Evolutionary conservation across 208 protist genomes (phyloP), one percentile per base, ranked within the genome.

Genomic region (Naegleria lovaniensis): DNA sequence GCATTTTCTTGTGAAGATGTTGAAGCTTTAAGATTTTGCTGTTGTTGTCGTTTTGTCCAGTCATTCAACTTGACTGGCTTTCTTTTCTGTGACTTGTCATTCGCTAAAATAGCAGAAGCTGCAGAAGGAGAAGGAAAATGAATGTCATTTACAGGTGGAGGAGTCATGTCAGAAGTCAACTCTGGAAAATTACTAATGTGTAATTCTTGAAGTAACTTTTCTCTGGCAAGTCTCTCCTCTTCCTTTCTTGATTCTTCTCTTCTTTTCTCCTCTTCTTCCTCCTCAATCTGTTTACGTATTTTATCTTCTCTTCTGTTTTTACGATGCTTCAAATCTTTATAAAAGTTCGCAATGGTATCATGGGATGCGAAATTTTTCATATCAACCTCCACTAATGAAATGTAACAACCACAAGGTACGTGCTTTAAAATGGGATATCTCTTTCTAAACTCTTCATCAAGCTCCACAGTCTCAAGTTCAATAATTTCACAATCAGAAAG

Each of bases 181-280:
- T 79, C 67, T 79, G 67, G 67, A 79, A 79, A 79, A n/a, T 79
- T 79, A 36, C 25, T 36, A 79, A 79, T 79, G 25, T 79, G 67
- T 25, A 79, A 79, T 33, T 79, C 67, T 79, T 79, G 67, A 29
- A 79, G 9, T 36, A 79, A 79, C n/a, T 33, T 79, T 79, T 79
- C 67, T 1, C 67, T 29, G 0, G 16, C 29, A 29, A 29, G 67
- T 36, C 29, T 79, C n/a, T 79, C 67, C 36, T 79, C 67, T 79
- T 79, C 67, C 67, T 36, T 79, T 79, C 16, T 79, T 0, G 19
- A 13, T 79, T 79, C 29, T n/a, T 79, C 67, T 36, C 25, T 79
- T 33, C 25, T 79, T 33, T 79, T 79, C n/a, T 79, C 67, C 29
- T 79, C 29, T 79, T 79, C 25, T 79, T 29, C 29, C 36, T 79